phyloP scores from a whole-genome alignment of 139 green algal species.

The Chlorella sp. region DNA sequence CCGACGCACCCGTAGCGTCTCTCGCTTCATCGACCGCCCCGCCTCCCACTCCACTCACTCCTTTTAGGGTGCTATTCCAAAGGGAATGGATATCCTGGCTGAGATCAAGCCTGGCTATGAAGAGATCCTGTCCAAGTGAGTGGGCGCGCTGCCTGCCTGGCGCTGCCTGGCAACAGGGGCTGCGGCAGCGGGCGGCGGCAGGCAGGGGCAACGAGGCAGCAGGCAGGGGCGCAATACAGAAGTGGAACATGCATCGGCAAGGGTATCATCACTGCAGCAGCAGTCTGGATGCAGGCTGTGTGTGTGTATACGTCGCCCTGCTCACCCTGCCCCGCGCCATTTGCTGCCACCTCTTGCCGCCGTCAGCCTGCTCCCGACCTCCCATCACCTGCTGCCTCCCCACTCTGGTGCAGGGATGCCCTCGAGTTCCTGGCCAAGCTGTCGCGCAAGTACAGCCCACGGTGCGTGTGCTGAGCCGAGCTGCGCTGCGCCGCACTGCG shows the following conservation, averaged over 20 bases:
- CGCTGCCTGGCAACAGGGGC: not conserved
- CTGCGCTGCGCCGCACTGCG: no score
- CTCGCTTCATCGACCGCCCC: not conserved
- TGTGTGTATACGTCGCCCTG: no score
- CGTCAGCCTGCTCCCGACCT: not conserved
- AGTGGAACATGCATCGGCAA: not conserved
- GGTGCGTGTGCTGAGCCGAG: not conserved
- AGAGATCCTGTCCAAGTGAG: conserved; percentile 19
- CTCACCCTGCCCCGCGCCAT: not conserved
- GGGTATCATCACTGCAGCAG: no score
- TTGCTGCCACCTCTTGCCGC: no score
- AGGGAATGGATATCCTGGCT: conserved; percentile 28
- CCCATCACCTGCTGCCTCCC: not conserved
- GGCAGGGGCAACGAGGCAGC: not conserved
- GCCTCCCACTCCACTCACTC: no score
- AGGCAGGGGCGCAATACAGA: not conserved
- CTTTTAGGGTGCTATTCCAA: conserved; percentile 3
- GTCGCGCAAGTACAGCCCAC: conserved; percentile 68
- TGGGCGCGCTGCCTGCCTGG: not conserved
- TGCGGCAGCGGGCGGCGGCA: not conserved
- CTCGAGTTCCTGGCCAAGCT: conserved; percentile 80
- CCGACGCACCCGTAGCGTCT: not conserved
- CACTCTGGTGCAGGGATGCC: conserved; percentile 35
- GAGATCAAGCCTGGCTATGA: conserved; percentile 35
- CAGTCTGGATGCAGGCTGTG: not conserved